Evolutionary conservation across 2,329 filamentous ascomycete genomes (phyloP), one percentile per base, ranked within the genome.

Genomic region (Fusarium sp.): DNA sequence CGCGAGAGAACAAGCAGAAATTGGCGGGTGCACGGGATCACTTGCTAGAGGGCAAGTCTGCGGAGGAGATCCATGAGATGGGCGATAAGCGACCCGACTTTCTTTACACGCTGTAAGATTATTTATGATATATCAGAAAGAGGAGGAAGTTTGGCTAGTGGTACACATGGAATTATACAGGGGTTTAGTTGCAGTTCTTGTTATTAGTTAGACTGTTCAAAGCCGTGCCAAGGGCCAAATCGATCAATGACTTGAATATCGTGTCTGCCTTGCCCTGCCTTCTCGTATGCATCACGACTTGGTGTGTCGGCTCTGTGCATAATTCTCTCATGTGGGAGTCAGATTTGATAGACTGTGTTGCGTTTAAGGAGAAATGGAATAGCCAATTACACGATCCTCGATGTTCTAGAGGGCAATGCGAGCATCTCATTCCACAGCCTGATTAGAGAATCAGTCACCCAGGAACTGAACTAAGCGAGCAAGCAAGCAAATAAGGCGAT

Each of bases 61-160:
- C 83, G 34, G 79, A 82, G 28, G 87, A 95, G 81, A 86, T 93
- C 46, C 85, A 88, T 59, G 81, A 84, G 66, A 76, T 94, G 72
- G 93, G 93, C 1, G 93, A 96, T 78, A 82, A 82, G 79, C 85
- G 88, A 60, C 91, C 91, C 1, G 89, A 92, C 74, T 94, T 94
- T 75, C 76, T 90, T 24, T 94, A 94, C 78, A 91, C 87, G 1
- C 76, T 90, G 56, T 91, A 74, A 55, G 46, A 45, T 5, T 24
- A 15, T 48, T 42, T 44, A 24, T 10, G 33, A 54, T 17, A 54
- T 44, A 46, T 31, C 20, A 49, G 44, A 26, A 68, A 56, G 42
- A 76, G 57, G 49, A 17, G 39, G 54, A 26, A 45, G 8, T 39
- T 11, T 26, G 22, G 40, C 49, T 59, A 52, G 36, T 39, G 17